Evolutionary conservation across 2,329 filamentous ascomycete genomes (phyloP).

Genomic region (Cladosporium sp.): DNA sequence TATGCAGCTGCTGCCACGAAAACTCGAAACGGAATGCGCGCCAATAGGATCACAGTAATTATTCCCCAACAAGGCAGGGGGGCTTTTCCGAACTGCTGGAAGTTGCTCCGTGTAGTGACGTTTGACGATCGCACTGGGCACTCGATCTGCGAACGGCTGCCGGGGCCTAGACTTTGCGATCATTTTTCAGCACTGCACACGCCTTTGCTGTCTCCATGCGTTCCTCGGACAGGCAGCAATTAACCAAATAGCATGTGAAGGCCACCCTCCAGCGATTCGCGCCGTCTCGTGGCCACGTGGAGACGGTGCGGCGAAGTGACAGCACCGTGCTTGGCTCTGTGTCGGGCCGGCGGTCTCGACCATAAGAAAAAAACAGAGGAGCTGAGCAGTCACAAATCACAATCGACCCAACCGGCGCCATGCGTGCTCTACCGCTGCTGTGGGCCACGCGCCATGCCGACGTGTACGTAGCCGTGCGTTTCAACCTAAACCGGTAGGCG

Average conservation of each 20-base stretch:
- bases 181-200: background rate
- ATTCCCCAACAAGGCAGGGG: slow-evolving; percentile 8
- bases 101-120: slow-evolving; percentile 10
- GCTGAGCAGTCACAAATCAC: background rate
- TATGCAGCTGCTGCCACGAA: background rate
- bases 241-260: slow-evolving; percentile 4
- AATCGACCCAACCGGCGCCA: slow-evolving; percentile 15
- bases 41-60: slow-evolving; percentile 8
- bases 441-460: slow-evolving; percentile 16
- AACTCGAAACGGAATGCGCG: slow-evolving; percentile 13
- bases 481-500: slow-evolving; percentile 2
- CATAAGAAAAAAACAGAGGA: background rate
- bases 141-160: slow-evolving; percentile 6
- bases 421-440: slow-evolving; percentile 13
- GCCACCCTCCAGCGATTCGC: slow-evolving; percentile 4
- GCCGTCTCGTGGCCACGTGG: slow-evolving; percentile 10
- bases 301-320: background rate
- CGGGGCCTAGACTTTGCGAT: slow-evolving; percentile 3
- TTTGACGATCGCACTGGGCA: slow-evolving; percentile 3
- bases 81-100: slow-evolving; percentile 8
- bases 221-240: background rate
- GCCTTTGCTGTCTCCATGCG: background rate
- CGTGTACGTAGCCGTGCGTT: slow-evolving; percentile 16
- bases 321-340: background rate
- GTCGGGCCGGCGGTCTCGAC: slow-evolving; percentile 11